Conservation (phyloP, 1,139 yeast genomes). For the Lodderomyces orthopsilosis region DNA sequence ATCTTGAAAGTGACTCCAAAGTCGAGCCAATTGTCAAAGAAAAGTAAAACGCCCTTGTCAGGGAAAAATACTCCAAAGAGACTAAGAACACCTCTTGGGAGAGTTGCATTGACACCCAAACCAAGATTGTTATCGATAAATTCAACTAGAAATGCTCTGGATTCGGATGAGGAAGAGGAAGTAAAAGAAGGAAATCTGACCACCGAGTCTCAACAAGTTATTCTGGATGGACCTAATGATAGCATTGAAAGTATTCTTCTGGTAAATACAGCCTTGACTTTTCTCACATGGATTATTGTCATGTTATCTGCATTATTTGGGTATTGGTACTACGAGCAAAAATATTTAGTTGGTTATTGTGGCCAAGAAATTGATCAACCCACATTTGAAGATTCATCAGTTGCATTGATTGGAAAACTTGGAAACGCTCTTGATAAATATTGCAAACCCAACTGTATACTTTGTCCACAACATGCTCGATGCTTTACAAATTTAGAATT, state of each 20-base stretch:
- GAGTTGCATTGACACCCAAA: conserved; percentile 17
- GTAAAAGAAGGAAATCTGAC: conserved; percentile 13
- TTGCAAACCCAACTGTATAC: conserved; percentile 62
- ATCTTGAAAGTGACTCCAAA: conserved; percentile 2
- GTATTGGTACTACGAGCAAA: conserved; percentile 64
- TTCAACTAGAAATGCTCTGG: conserved; percentile 10
- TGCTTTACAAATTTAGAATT: conserved; percentile 62
- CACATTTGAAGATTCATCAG: conserved; percentile 28
- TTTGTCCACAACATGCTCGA: conserved; percentile 79
- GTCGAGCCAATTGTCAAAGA: conserved; percentile 1
- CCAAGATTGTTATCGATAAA: conserved; percentile 20
- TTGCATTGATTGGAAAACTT: conserved; percentile 16
- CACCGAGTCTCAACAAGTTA: neutral
- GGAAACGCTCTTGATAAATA: conserved; percentile 35
- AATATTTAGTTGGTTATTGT: conserved; percentile 62
- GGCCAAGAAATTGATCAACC: conserved; percentile 50
- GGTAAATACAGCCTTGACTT: conserved; percentile 14
- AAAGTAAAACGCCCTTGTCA: conserved; percentile 6
- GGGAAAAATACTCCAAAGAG: conserved; percentile 6
- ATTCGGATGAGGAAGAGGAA: conserved; percentile 15
- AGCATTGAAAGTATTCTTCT: neutral
- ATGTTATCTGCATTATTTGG: conserved; percentile 32
- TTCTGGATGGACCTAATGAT: neutral
- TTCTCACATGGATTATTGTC: conserved; percentile 27
- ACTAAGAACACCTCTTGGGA: conserved; percentile 6